Percentiles rank a stretch among this genome's conserved stretches.
Conservation (phyloP, 2,329 filamentous ascomycete genomes). For the Penicillium fuscoglaucum region DNA sequence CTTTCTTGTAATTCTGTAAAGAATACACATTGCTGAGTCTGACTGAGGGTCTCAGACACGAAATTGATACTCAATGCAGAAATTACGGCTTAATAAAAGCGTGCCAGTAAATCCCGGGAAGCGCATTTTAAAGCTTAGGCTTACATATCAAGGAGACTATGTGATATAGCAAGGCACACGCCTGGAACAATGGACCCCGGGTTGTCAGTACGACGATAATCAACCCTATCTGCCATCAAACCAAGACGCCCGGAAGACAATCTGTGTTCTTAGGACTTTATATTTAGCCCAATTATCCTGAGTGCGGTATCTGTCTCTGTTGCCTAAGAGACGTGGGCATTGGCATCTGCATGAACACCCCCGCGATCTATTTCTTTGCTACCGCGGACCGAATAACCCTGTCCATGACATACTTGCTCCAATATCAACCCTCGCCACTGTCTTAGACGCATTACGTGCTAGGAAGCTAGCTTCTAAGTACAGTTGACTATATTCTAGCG, state of each 20-base stretch:
- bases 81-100: not conserved
- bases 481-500: not conserved
- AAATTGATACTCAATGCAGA: not conserved
- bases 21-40: not conserved
- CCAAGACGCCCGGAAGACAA: constrained; percentile 2
- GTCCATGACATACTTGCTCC: not conserved
- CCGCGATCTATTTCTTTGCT: not conserved
- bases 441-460: not conserved
- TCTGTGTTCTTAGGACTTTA: not conserved
- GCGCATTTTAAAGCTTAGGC: not conserved
- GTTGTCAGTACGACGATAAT: constrained; percentile 16
- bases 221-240: constrained; percentile 4
- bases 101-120: not conserved
- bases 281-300: not conserved
- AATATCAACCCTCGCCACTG: not conserved
- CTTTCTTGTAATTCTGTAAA: not conserved
- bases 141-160: not conserved
- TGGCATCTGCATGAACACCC: not conserved
- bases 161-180: not conserved
- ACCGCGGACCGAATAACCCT: not conserved
- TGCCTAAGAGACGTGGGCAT: not conserved
- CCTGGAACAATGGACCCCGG: constrained; percentile 13
- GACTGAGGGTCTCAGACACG: too few relatives aligned
- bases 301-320: not conserved
- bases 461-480: not conserved